These are phyloP conservation scores for Wickerhamiella sergipiensis DNA, from an alignment of 805 yeast species.

Conservation along the genomic window DNA sequence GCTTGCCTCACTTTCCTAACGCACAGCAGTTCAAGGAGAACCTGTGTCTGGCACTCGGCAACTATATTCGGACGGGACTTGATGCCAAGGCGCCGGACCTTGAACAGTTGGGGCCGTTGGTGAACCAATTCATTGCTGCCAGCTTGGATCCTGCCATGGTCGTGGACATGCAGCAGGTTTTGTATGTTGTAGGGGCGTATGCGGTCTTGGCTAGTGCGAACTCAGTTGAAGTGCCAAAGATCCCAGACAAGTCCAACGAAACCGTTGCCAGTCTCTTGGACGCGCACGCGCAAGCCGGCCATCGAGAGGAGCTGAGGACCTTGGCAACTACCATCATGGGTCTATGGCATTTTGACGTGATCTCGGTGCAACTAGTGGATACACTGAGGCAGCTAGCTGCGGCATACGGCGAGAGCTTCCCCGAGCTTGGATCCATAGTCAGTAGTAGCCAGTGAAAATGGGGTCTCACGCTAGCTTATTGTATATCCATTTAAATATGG, in stretches of 20 bases:
- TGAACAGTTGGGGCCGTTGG: neutral
- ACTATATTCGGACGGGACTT: neutral
- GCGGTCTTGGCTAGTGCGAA: neutral
- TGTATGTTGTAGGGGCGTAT: neutral
- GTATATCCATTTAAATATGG: conserved; percentile 25
- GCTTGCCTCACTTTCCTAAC: neutral
- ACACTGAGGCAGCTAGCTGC: neutral
- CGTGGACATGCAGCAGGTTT: neutral
- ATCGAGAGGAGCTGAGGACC: neutral
- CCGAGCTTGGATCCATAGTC: neutral
- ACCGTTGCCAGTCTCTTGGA: neutral
- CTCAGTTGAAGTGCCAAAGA: neutral
- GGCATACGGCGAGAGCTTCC: neutral
- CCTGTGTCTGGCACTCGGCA: neutral
- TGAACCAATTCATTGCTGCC: neutral
- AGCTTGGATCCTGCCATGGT: too few relatives aligned
- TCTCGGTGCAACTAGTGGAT: neutral
- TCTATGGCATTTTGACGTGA: neutral
- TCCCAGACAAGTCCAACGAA: neutral
- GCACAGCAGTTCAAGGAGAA: neutral
- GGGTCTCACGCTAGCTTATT: neutral
- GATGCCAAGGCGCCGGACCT: neutral
- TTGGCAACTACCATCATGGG: neutral
- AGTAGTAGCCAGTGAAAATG: neutral
- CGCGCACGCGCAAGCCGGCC: neutral